These are phyloP conservation scores for Berkeleyomyces rouxiae DNA, from an alignment of 2,329 filamentous ascomycete species.

Conservation along the genomic window DNA sequence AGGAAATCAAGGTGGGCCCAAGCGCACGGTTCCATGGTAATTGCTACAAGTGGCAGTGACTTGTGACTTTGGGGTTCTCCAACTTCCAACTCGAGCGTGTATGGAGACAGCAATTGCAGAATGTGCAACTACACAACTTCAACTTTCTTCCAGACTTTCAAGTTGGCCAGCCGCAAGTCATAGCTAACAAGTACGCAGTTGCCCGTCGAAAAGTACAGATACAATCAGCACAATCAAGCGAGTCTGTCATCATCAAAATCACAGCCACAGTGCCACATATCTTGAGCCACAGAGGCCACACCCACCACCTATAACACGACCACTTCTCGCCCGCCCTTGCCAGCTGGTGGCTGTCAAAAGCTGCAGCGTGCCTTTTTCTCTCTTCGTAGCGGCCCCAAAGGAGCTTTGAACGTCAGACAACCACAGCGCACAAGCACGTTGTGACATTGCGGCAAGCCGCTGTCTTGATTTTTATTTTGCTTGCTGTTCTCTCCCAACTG, in stretches of 20 bases:
- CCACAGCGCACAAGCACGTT: background rate
- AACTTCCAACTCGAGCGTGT: too few species aligned
- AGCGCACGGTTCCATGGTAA: slow-evolving; percentile 5
- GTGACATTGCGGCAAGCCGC: background rate
- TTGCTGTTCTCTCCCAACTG: background rate
- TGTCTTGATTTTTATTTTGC: background rate
- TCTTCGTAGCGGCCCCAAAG: background rate
- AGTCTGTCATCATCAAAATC: too few species aligned
- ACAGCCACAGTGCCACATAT: background rate
- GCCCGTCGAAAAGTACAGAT: too few species aligned
- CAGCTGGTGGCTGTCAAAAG: background rate
- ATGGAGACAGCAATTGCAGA: too few species aligned
- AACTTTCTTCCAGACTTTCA: too few species aligned
- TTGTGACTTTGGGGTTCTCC: too few species aligned
- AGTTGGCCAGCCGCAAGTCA: too few species aligned
- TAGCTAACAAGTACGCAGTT: too few species aligned
- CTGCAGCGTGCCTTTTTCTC: background rate
- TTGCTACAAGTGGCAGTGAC: background rate
- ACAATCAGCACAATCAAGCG: too few species aligned
- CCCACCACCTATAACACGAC: background rate
- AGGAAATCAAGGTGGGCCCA: slow-evolving; percentile 4
- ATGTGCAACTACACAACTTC: too few species aligned
- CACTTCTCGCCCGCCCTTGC: too few species aligned
- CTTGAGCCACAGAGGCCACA: background rate
- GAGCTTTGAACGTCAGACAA: background rate